A percentile compares a stretch with the other conserved stretches of the same genome.
phyloP scores from a whole-genome alignment of 208 protist species.

The Wallacemonas sp. region DNA sequence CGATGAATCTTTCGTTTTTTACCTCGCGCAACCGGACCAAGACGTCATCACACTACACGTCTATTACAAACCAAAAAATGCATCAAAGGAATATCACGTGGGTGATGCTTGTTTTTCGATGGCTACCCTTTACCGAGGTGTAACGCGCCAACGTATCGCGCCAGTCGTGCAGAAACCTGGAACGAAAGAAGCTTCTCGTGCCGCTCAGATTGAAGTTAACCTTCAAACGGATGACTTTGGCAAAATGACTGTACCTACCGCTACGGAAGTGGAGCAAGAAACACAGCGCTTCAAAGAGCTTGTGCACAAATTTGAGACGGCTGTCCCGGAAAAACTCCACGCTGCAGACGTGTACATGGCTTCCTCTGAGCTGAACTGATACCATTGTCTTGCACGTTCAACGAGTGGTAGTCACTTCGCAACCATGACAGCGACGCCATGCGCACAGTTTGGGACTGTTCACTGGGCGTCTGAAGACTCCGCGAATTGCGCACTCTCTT shows the following conservation, averaged over 20 bases:
- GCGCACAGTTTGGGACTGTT: no score
- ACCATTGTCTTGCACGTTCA: no score
- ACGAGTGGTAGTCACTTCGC: no score
- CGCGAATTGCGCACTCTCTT: no score
- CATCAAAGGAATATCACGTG: slow-evolving; percentile 74
- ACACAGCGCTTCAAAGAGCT: slow-evolving; percentile 62
- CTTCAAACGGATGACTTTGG: slow-evolving; percentile 89
- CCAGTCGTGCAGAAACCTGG: slow-evolving; percentile 80
- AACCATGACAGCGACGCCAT: no score
- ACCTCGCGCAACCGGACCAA: slow-evolving; percentile 84
- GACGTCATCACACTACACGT: slow-evolving; percentile 90
- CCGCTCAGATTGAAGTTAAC: slow-evolving; percentile 66
- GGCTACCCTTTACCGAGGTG: slow-evolving; percentile 73
- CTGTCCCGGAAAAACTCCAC: slow-evolving; percentile 70
- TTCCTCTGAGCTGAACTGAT: slow-evolving; percentile 23
- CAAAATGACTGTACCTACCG: slow-evolving; percentile 48
- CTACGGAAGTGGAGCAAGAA: slow-evolving; percentile 66
- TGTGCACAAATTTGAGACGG: slow-evolving; percentile 52
- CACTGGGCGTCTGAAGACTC: no score
- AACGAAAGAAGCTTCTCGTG: slow-evolving; percentile 58
- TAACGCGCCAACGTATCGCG: slow-evolving; percentile 75
- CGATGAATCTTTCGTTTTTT: slow-evolving; percentile 86
- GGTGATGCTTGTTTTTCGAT: slow-evolving; percentile 87
- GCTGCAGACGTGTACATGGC: slow-evolving; percentile 81
- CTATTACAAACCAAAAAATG: slow-evolving; percentile 75